Percentiles rank a stretch among this genome's conserved stretches.
phyloP scores from a whole-genome alignment of 2,329 filamentous ascomycete species.

The Talaromyces sp. region DNA sequence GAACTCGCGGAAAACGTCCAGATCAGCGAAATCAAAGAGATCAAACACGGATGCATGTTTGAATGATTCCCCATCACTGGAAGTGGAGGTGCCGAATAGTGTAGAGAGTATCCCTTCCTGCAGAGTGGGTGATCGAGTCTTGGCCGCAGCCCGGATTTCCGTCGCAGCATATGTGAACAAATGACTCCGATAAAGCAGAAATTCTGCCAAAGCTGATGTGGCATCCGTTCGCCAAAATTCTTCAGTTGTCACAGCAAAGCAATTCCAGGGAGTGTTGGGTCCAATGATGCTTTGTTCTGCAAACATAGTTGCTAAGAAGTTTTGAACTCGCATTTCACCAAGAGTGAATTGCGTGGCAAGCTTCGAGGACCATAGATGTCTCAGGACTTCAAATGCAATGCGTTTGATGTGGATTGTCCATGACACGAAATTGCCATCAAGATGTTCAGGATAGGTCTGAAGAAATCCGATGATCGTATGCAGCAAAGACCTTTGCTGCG shows the following conservation, averaged over 20 bases:
- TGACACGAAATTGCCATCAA: constrained; percentile 62
- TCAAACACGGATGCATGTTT: constrained; percentile 81
- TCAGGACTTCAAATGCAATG: constrained; percentile 72
- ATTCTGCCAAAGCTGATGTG: constrained; percentile 72
- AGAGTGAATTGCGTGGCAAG: constrained; percentile 76
- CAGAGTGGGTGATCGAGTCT: constrained; percentile 68
- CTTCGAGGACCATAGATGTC: constrained; percentile 80
- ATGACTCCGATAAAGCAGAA: constrained; percentile 74
- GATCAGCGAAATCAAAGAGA: constrained; percentile 85
- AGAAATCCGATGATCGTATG: constrained; percentile 77
- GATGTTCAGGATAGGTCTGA: constrained; percentile 67
- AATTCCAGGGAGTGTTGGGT: constrained; percentile 73
- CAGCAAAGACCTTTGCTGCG: constrained; percentile 73
- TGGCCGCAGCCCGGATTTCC: constrained; percentile 77
- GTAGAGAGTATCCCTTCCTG: constrained; percentile 68
- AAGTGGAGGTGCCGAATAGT: constrained; percentile 72
- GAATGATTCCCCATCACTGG: constrained; percentile 66
- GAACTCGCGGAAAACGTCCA: constrained; percentile 54
- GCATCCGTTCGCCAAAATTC: constrained; percentile 71
- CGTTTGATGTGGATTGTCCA: constrained; percentile 73
- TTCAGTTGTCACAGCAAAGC: constrained; percentile 59
- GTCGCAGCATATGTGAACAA: constrained; percentile 82
- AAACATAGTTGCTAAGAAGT: constrained; percentile 78
- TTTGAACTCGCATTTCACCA: constrained; percentile 75
- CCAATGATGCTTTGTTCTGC: constrained; percentile 71